These are phyloP conservation scores for Exophiala oligosperma DNA, from an alignment of 2,329 filamentous ascomycete species.

Conservation along the genomic window DNA sequence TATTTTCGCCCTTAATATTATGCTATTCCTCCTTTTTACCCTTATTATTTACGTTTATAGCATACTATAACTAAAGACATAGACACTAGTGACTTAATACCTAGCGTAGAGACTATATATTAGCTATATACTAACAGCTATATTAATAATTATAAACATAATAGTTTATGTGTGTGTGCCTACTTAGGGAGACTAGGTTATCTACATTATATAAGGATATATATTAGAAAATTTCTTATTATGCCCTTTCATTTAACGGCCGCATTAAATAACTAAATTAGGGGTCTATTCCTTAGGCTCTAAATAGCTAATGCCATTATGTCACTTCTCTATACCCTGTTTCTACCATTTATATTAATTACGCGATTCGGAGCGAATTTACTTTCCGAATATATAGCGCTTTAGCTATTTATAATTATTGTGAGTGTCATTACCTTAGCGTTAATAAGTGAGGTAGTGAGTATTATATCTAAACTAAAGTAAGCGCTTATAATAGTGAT, in stretches of 20 bases:
- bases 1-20: slow-evolving; percentile 61
- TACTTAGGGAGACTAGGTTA: slow-evolving; percentile 58
- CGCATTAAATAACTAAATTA: too few species aligned
- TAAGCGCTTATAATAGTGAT: slow-evolving; percentile 64
- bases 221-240: too few species aligned
- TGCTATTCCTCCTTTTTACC: slow-evolving; percentile 49
- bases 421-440: slow-evolving; percentile 65
- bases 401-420: slow-evolving; percentile 66
- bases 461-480: slow-evolving; percentile 31
- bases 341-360: slow-evolving; percentile 48
- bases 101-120: slow-evolving; percentile 67
- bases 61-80: slow-evolving; percentile 57
- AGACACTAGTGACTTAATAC: slow-evolving; percentile 59
- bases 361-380: slow-evolving; percentile 39
- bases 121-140: slow-evolving; percentile 64
- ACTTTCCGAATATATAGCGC: slow-evolving; percentile 62
- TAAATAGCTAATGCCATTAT: slow-evolving; percentile 59
- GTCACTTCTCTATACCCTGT: slow-evolving; percentile 52
- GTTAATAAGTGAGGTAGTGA: slow-evolving; percentile 56
- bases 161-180: slow-evolving; percentile 61
- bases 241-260: too few species aligned
- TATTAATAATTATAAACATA: slow-evolving; percentile 68
- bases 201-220: slow-evolving; percentile 52
- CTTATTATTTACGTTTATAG: slow-evolving; percentile 33
- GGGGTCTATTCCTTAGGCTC: slow-evolving; percentile 29